Conservation (phyloP, 2,329 filamentous ascomycete species). For the Alternaria sp. region DNA sequence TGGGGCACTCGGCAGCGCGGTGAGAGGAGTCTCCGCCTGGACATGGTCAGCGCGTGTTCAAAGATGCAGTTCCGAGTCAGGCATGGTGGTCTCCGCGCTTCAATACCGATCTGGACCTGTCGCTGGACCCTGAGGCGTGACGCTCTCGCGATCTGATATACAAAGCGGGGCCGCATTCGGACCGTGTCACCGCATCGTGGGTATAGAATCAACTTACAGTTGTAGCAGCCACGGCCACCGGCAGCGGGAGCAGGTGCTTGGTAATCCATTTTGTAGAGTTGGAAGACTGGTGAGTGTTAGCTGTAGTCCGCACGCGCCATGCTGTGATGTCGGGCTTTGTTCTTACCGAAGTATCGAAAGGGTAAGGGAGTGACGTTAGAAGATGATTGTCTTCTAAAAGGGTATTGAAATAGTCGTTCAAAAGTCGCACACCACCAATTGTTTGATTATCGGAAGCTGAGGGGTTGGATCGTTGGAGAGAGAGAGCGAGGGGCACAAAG, state of each 20-base stretch:
- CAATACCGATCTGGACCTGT: not conserved
- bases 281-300: constrained; percentile 32
- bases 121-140: not conserved
- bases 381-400: constrained; percentile 14
- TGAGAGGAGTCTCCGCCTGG: constrained; percentile 57
- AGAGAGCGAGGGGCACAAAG: constrained; percentile 19
- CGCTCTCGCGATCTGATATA: not conserved
- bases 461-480: constrained; percentile 15
- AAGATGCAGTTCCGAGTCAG: not conserved
- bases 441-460: constrained; percentile 13
- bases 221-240: constrained; percentile 51
- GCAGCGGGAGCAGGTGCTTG: constrained; percentile 42
- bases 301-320: constrained; percentile 11
- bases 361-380: constrained; percentile 27
- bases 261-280: constrained; percentile 44
- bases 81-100: not conserved
- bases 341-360: constrained; percentile 34
- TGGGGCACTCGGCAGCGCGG: constrained; percentile 59
- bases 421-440: constrained; percentile 21
- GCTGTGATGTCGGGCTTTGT: constrained; percentile 1
- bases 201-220: constrained; percentile 42
- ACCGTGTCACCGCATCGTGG: not conserved
- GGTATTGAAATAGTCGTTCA: constrained; percentile 12
- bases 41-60: constrained; percentile 17
- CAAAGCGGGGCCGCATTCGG: constrained; percentile 6